Base-by-base conservation (phyloP, 352 stramenopile genomes). In the Phytophthora tentaculata region DNA sequence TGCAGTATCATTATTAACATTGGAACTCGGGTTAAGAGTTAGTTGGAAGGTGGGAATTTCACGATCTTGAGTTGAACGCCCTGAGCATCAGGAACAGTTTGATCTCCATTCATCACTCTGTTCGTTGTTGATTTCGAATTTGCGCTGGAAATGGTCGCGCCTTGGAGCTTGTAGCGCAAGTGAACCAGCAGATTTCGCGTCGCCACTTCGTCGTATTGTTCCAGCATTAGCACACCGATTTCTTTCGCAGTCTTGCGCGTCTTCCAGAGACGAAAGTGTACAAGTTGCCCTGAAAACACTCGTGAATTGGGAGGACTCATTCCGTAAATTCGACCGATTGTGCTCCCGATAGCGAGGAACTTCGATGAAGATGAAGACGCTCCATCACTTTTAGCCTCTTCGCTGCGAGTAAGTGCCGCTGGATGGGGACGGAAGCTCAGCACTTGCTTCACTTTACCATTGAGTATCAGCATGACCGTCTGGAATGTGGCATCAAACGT, bases 331-430 rank as follows among this genome's bases (percentile, higher is more conserved):
- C 61, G 76, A 14, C 58, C 73, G 10, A 83, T 37, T 43, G 66
- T 75, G 24, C 63, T 72, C 6, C 73, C 76, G 10, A 83, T 39
- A 19, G 73, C 63, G 10, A 83, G 54, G 17, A 83, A 54, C 19
- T 61, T 58, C 2, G 58, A 64, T 5, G 49, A 53, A 1, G 57
- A 43, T 10, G 43, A 64, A n/a, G 49, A 32, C 1, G 45, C 41
- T 17, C 26, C 56, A 8, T 71, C 61, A 32, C 20, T 35, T 0
- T n/a, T 56, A 52, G 50, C 28, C 28, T 62, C 17, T 45, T 56
- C 49, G 20, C 47, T 51, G 10, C 61, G 57, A 49, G 35, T 61
- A 2, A 22, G 29, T 57, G 37, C n/a, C 47, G 56, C 61, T 35
- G 28, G 50, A 26, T 63, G 49, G 1, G 45, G 64, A 28, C 51